phyloP scores from a whole-genome alignment of 148 eudicot genomes.

The Cornus suecica region DNA sequence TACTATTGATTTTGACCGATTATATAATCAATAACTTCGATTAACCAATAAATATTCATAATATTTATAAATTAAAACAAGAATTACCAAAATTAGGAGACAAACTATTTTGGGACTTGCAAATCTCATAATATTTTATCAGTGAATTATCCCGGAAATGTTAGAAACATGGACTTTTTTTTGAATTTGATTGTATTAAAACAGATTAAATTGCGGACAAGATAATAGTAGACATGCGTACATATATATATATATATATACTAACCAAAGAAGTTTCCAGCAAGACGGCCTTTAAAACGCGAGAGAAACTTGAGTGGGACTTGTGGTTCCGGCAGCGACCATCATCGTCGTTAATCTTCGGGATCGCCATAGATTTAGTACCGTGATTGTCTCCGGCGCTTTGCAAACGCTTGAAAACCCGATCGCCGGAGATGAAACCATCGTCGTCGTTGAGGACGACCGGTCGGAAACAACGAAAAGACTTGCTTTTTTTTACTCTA shows the following conservation, averaged over 20 bases:
- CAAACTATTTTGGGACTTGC: too few species aligned
- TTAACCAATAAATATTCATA: too few species aligned
- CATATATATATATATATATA: not conserved
- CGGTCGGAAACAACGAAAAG: not conserved
- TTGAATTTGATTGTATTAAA: too few species aligned
- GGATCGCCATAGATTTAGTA: not conserved
- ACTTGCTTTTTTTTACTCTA: too few species aligned
- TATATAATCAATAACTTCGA: too few species aligned
- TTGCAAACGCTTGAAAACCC: not conserved
- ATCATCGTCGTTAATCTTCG: not conserved
- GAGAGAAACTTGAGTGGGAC: constrained; percentile 13
- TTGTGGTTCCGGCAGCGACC: not conserved
- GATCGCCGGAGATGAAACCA: constrained; percentile 1
- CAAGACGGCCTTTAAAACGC: constrained; percentile 12
- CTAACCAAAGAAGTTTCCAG: constrained; percentile 19
- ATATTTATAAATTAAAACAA: too few species aligned
- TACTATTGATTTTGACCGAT: too few species aligned
- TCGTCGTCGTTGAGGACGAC: constrained; percentile 6
- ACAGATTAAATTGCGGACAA: not conserved
- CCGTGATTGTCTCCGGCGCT: not conserved
- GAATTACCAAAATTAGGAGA: too few species aligned
- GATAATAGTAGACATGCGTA: not conserved
- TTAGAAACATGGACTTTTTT: too few species aligned
- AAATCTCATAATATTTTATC: too few species aligned
- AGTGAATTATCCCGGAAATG: too few species aligned